A percentile compares a stretch with the other conserved stretches of the same genome.
These are phyloP conservation scores for Lipomyces starkeyi DNA, from an alignment of 805 yeast genomes.

Conservation along the genomic window DNA sequence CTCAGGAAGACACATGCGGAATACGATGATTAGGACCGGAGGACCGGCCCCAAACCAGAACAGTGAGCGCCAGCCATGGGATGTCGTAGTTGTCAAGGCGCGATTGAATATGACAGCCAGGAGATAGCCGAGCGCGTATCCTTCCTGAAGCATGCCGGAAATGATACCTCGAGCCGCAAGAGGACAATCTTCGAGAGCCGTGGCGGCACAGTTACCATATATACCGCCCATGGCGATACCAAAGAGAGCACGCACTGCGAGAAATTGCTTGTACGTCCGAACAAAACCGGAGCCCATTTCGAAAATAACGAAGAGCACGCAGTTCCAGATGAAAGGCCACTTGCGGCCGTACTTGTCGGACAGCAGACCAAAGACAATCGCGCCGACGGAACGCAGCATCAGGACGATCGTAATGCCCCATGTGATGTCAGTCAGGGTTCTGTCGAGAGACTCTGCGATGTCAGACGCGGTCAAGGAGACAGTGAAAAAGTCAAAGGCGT, in stretches of 20 bases:
- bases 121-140: slow-evolving; percentile 75
- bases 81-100: slow-evolving; percentile 55
- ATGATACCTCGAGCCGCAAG: slow-evolving; percentile 62
- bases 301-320: slow-evolving; percentile 57
- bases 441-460: slow-evolving; percentile 57
- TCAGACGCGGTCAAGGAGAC: slow-evolving; percentile 61
- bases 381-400: slow-evolving; percentile 75
- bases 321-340: slow-evolving; percentile 64
- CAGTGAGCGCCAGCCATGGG: slow-evolving; percentile 69
- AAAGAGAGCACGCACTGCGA: slow-evolving; percentile 66
- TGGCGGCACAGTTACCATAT: slow-evolving; percentile 68
- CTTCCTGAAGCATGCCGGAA: slow-evolving; percentile 78
- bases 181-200: slow-evolving; percentile 71
- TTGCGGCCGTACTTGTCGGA: slow-evolving; percentile 72
- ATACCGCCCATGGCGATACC: slow-evolving; percentile 78
- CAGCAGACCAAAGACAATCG: slow-evolving; percentile 65
- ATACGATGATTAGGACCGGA: slow-evolving; percentile 61
- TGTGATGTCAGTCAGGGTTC: slow-evolving; percentile 57
- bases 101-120: slow-evolving; percentile 69
- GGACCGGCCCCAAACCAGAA: slow-evolving; percentile 79
- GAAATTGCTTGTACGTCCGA: slow-evolving; percentile 61
- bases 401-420: slow-evolving; percentile 78
- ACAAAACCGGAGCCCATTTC: slow-evolving; percentile 74
- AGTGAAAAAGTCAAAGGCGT: slow-evolving; percentile 72
- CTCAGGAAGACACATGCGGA: slow-evolving; percentile 67